phyloP scores from a whole-genome alignment of 371 early-diverging fungal species.

The Syncephalastrum racemosum region DNA sequence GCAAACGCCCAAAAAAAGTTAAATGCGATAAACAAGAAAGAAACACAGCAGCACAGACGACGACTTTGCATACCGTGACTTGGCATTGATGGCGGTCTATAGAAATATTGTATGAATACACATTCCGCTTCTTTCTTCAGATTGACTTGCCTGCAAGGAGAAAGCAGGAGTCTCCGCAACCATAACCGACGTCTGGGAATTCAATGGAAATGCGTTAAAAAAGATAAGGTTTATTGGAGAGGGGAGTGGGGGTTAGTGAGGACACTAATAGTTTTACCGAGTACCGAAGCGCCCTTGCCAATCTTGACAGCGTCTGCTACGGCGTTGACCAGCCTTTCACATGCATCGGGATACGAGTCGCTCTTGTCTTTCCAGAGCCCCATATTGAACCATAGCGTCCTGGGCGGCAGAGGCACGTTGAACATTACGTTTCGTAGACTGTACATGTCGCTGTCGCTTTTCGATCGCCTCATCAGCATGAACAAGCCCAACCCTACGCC shows the following conservation, averaged over 20 bases:
- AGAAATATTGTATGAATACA: neutral
- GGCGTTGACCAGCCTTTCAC: conserved; percentile 24
- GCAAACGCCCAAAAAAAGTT: neutral
- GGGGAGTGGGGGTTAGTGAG: too few species aligned
- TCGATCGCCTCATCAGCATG: conserved; percentile 1
- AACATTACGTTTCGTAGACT: conserved; percentile 32
- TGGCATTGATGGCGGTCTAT: conserved; percentile 7
- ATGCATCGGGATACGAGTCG: conserved; percentile 30
- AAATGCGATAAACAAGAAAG: too few species aligned
- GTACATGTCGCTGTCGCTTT: conserved; percentile 26
- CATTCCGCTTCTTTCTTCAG: neutral
- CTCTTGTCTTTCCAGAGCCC: conserved; percentile 33
- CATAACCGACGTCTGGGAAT: conserved; percentile 50
- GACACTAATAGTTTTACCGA: conserved; percentile 24
- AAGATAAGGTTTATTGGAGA: too few species aligned
- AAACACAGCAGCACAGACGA: too few species aligned
- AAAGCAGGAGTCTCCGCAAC: conserved; percentile 53
- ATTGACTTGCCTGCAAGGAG: conserved; percentile 29
- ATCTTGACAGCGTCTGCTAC: conserved; percentile 19
- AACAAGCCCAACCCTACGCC: conserved; percentile 24
- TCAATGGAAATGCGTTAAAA: too few species aligned
- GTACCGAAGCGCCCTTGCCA: conserved; percentile 10
- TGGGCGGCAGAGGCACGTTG: conserved; percentile 36
- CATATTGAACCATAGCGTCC: conserved; percentile 50
- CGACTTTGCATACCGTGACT: conserved; percentile 1